Percentiles rank a stretch among this genome's conserved stretches.
Evolutionary conservation across 768 basidiomycete species (phyloP).

Genomic region (Naganishia vaughanmartiniae): DNA sequence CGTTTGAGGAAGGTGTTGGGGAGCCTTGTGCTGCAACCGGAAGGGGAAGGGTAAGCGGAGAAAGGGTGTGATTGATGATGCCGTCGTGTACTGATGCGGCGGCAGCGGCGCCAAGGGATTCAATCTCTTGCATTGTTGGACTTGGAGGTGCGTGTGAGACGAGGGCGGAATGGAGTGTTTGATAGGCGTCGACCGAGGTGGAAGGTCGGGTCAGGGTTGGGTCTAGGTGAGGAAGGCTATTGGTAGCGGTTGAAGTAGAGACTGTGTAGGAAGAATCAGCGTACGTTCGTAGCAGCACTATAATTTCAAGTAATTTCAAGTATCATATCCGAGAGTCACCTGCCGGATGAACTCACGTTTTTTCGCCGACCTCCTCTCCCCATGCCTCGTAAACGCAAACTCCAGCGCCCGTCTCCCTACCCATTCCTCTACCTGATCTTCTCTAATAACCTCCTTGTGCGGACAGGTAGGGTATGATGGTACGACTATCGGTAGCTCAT

Average conservation of each 20-base stretch:
- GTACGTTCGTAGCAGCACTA: too few relatives aligned
- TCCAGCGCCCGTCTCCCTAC: neutral
- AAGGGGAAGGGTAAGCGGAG: neutral
- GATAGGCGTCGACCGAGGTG: neutral
- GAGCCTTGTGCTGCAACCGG: neutral
- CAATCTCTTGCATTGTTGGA: conserved; percentile 3
- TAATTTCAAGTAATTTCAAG: too few relatives aligned
- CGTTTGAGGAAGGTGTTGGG: neutral
- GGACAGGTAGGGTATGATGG: neutral
- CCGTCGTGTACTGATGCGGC: neutral
- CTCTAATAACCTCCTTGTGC: conserved; percentile 1
- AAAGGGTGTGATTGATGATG: neutral
- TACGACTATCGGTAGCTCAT: neutral
- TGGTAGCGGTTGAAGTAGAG: too few relatives aligned
- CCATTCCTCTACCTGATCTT: conserved; percentile 17
- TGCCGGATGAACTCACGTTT: neutral
- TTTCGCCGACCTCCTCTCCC: conserved; percentile 3
- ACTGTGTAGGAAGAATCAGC: too few relatives aligned
- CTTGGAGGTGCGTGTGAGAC: neutral
- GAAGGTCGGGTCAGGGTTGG: neutral
- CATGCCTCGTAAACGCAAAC: conserved; percentile 21
- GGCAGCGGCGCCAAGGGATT: neutral
- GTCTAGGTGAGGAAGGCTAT: neutral
- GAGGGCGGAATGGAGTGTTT: neutral
- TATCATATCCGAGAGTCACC: too few relatives aligned